Percentiles rank a stretch among this genome's conserved stretches.
phyloP scores from a whole-genome alignment of 129 eudicot genomes.

The Flaveria sonorensis region DNA sequence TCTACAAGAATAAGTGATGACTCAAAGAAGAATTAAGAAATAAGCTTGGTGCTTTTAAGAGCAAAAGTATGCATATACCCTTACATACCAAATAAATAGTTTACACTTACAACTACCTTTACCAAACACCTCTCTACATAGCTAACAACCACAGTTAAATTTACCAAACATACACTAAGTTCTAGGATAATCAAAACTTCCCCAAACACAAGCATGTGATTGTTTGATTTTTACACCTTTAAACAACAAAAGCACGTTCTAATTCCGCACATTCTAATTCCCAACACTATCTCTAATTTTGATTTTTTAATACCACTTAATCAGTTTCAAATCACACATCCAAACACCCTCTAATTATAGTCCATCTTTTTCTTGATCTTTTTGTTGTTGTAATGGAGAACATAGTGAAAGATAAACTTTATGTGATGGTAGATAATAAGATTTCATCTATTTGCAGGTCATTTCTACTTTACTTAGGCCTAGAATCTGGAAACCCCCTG shows the following conservation, averaged over 20 bases:
- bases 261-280: background rate
- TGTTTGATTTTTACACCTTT: background rate
- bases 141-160: background rate
- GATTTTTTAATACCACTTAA: background rate
- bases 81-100: too few species aligned
- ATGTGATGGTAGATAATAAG: background rate
- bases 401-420: background rate
- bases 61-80: too few species aligned
- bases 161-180: background rate
- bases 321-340: background rate
- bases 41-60: too few species aligned
- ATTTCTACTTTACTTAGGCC: slow-evolving; percentile 88
- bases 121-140: background rate
- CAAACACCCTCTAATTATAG: background rate
- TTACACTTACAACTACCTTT: background rate
- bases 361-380: background rate
- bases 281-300: background rate
- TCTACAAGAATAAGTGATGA: background rate
- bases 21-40: too few species aligned
- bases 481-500: slow-evolving; percentile 95
- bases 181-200: background rate
- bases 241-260: background rate
- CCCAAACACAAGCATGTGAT: background rate
- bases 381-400: background rate
- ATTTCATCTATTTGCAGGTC: slow-evolving; percentile 51